Evolutionary conservation across 768 basidiomycete genomes (phyloP), one percentile per base, ranked within the genome.

Genomic region (Rhizopogon roseolus): DNA sequence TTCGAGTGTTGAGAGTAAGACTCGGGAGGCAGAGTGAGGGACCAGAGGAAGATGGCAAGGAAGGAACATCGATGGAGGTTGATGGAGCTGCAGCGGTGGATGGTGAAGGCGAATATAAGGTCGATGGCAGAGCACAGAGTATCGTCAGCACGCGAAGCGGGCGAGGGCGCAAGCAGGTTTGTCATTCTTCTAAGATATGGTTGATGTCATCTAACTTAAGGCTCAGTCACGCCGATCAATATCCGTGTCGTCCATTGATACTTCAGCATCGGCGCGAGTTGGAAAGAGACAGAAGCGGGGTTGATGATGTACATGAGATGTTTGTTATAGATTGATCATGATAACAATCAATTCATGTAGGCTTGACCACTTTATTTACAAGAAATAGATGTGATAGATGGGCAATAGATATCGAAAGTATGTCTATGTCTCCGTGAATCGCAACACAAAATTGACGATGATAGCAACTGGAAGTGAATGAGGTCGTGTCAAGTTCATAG

Each of bases 381-480:
- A 14, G 32, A 22, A 16, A 17, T 34, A 25, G 27, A 50, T 45
- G 19, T 50, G 27, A 51, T 41, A 39, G 28, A 37, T 28, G 32
- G 34, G 14, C 34, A 8, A 4, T 32, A 29, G 17, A 16, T 32
- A 49, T 7, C 54, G 44, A 6, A 29, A 41, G 22, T 49, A 11
- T 17, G 28, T 40, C 64, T 34, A 71, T 41, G 55, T 56, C 37
- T 52, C 64, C 25, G 88, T 81, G 70, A 93, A 92, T 46, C 90
- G 84, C 56, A 95, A 78, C 55, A 91, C 73, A 61, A 95, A 93
- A 69, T 94, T 95, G 73, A 85, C 82, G 53, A 90, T 72, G 61
- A 94, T 82, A 41, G 93, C 91, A 53, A 86, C 91, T 93, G 68
- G 43, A 57, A 36, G 49, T 36, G 22, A 41, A 22, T 16, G 28